Percentiles rank a stretch among this genome's conserved stretches.
Evolutionary conservation across 2,329 filamentous ascomycete genomes (phyloP).

Genomic region (Fusarium sarcochroum): DNA sequence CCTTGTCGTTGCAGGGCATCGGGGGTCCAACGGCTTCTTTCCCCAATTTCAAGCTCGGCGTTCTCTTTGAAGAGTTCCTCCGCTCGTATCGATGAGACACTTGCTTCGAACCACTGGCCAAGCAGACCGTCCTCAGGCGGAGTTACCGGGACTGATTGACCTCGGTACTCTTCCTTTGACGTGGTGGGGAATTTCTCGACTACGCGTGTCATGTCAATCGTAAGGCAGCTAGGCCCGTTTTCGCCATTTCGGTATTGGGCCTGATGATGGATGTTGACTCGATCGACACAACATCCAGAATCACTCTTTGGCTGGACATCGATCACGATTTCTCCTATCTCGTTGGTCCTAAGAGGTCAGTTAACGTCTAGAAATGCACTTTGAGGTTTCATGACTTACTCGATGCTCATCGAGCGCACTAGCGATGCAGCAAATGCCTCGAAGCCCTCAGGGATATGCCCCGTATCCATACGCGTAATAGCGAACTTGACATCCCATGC

Average conservation of each 20-base stretch:
- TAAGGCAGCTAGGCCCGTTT: slow-evolving; percentile 37
- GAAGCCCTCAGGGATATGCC: slow-evolving; percentile 33
- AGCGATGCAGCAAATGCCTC: slow-evolving; percentile 39
- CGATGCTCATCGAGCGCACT: slow-evolving; percentile 41
- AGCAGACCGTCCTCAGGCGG: slow-evolving; percentile 17
- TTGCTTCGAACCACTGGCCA: slow-evolving; percentile 50
- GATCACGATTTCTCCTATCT: slow-evolving; percentile 37
- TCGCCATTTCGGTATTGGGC: slow-evolving; percentile 39
- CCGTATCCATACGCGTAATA: slow-evolving; percentile 26
- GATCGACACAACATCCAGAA: slow-evolving; percentile 29
- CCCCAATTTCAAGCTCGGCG: slow-evolving; percentile 45
- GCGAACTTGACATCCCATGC: slow-evolving; percentile 53
- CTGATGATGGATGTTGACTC: slow-evolving; percentile 40
- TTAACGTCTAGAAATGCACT: neutral
- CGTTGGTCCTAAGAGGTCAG: slow-evolving; percentile 35
- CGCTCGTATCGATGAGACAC: slow-evolving; percentile 43
- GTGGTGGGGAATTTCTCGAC: slow-evolving; percentile 19
- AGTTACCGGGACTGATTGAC: slow-evolving; percentile 20
- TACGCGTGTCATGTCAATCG: slow-evolving; percentile 43
- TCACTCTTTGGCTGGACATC: slow-evolving; percentile 18
- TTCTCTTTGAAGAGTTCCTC: slow-evolving; percentile 47
- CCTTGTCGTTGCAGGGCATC: slow-evolving; percentile 42
- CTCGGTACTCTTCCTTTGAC: slow-evolving; percentile 8
- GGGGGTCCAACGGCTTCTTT: slow-evolving; percentile 45
- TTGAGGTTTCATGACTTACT: slow-evolving; percentile 39